Percentiles rank a stretch among this genome's conserved stretches.
These are phyloP conservation scores for Claviceps maximensis DNA, from an alignment of 2,329 filamentous ascomycete species.

Conservation along the genomic window DNA sequence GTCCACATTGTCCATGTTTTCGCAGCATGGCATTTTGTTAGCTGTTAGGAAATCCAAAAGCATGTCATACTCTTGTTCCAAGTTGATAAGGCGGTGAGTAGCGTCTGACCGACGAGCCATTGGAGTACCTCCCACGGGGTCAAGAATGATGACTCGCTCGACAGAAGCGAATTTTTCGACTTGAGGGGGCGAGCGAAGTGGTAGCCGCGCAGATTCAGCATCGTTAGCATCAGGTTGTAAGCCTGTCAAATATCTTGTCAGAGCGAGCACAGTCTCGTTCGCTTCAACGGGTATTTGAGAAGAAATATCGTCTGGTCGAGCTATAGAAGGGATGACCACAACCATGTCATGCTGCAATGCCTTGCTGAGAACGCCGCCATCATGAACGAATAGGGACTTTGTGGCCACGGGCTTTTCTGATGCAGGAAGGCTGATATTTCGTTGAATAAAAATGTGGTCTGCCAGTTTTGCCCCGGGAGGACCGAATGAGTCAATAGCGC, in stretches of 20 bases:
- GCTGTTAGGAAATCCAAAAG: conserved; percentile 49
- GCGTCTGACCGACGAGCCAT: conserved; percentile 30
- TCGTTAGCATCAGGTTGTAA: conserved; percentile 31
- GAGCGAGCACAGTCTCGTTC: conserved; percentile 56
- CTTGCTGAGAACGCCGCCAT: conserved; percentile 18
- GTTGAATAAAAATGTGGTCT: conserved; percentile 27
- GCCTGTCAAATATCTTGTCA: conserved; percentile 65
- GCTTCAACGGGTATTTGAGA: conserved; percentile 27
- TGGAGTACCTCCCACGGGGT: conserved; percentile 76
- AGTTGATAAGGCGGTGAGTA: conserved; percentile 60
- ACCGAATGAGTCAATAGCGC: conserved; percentile 58
- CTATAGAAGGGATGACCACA: conserved; percentile 28
- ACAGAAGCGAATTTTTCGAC: conserved; percentile 46
- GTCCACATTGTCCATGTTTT: background rate
- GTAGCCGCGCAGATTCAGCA: background rate
- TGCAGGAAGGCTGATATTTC: background rate
- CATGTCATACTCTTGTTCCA: conserved; percentile 73
- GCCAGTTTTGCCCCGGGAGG: conserved; percentile 56
- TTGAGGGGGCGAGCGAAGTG: conserved; percentile 21
- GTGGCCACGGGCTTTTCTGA: conserved; percentile 11
- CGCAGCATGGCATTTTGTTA: conserved; percentile 7
- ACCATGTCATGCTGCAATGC: conserved; percentile 20
- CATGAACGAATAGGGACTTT: conserved; percentile 18
- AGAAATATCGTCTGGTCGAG: conserved; percentile 27
- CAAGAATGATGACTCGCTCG: conserved; percentile 79